A percentile compares a stretch with the other conserved stretches of the same genome.
Evolutionary conservation across 441 rosid genomes (phyloP).

Genomic region (Erodium moschatum): DNA sequence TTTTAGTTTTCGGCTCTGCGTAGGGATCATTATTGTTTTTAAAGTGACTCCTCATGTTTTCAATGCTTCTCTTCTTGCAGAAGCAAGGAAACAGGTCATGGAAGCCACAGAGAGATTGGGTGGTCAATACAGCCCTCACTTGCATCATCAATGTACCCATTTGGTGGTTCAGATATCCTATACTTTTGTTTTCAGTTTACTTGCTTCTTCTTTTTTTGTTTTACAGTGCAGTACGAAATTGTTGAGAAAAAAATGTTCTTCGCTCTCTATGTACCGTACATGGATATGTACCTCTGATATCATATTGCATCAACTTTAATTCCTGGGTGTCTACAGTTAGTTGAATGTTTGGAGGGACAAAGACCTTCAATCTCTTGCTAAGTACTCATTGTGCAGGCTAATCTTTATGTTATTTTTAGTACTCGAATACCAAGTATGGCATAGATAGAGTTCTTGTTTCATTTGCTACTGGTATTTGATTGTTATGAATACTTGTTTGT

Average conservation of each 20-base stretch:
- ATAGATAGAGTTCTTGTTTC: neutral
- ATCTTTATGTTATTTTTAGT: neutral
- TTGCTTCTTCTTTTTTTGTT: neutral
- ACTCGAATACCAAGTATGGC: neutral
- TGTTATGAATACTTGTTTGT: too few species aligned
- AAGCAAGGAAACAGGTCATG: slow-evolving; percentile 89
- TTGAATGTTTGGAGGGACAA: neutral
- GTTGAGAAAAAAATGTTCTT: neutral
- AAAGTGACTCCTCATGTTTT: neutral
- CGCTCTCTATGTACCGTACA: neutral
- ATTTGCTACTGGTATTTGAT: too few species aligned
- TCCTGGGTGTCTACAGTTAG: too few species aligned
- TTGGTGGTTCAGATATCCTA: slow-evolving; percentile 99
- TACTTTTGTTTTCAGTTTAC: neutral
- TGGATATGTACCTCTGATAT: too few species aligned
- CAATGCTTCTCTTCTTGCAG: slow-evolving; percentile 30
- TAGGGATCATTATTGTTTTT: slow-evolving; percentile 13
- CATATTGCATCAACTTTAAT: neutral
- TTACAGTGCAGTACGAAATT: neutral
- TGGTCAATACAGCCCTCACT: slow-evolving; percentile 73
- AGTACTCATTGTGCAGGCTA: neutral
- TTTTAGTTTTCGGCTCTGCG: neutral
- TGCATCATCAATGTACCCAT: slow-evolving; percentile 85
- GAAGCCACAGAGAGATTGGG: slow-evolving; percentile 92
- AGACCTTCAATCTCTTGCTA: neutral